Evolutionary conservation across 1,139 yeast genomes (phyloP), one percentile per base, ranked within the genome.

Genomic region (Debaryomycetaceae sp.): DNA sequence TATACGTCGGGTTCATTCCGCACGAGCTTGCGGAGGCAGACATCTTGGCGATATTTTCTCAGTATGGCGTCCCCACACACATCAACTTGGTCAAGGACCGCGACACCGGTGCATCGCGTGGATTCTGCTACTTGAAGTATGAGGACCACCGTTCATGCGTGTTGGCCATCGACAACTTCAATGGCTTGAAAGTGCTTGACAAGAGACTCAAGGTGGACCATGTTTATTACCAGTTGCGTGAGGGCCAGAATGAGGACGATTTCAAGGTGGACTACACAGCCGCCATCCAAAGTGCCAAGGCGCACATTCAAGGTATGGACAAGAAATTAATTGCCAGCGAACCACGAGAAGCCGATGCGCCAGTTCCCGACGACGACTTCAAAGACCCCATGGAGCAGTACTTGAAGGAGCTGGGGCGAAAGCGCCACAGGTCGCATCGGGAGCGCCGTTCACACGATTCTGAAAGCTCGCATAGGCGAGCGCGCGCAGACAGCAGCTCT

Each of bases 21-120:
- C 57, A 47, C 13, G 73, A 71, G 28, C 51, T 88, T 25, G 75
- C 75, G 7, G 95, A 84, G 46, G 78, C 78, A 25, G 97, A 91
- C 48, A 55, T 91, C 2, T 49, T 88, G 8, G 71, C 78, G 0
- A 75, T 89, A 23, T 91, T 91, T 50, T 83, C 96, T 4, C 97
- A 91, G 51, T 91, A 72, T 53, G 98, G 98, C 1, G 71, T 79
- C 17, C 96, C 96, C 0, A 81, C 84, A 0, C 88, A 83, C 48
- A 53, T 89, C 24, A 77, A 82, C 35, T 59, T 91, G 35, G 68
- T 76, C n/a, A 68, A 88, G 36, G 91, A 85, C 48, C 64, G 63
- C 36, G 75, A 74, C 3, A 71, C 84, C 0, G 88, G 89, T 2
- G 71, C 73, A 40, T 75, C 86, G 6, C 68, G 72, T 33, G 94